These are phyloP conservation scores for Macrolepiota dolichaula DNA, from an alignment of 768 basidiomycete species.

Conservation along the genomic window DNA sequence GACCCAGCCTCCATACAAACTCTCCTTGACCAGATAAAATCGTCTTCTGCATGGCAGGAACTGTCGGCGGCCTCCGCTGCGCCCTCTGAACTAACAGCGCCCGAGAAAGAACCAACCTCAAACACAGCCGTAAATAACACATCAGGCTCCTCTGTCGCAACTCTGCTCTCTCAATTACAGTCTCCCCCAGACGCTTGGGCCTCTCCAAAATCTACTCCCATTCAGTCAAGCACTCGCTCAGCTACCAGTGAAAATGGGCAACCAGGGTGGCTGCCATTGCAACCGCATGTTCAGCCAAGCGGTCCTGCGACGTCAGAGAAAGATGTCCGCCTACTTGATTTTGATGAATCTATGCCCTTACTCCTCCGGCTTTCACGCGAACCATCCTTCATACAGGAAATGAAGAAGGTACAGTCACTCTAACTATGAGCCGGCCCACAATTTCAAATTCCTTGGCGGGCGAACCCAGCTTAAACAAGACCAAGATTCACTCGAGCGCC, in stretches of 20 bases:
- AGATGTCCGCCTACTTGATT: slow-evolving; percentile 2
- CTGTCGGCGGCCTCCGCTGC: slow-evolving; percentile 16
- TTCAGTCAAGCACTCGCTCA: background rate
- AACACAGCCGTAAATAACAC: slow-evolving; percentile 3
- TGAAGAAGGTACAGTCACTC: slow-evolving; percentile 45
- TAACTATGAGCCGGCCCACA: background rate
- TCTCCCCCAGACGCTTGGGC: slow-evolving; percentile 21
- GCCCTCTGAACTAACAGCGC: slow-evolving; percentile 5
- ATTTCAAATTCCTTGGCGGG: slow-evolving; percentile 4
- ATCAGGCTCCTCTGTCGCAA: slow-evolving; percentile 44
- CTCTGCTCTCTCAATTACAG: slow-evolving; percentile 60
- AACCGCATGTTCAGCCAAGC: background rate
- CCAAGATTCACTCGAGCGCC: slow-evolving; percentile 66
- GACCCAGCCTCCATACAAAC: slow-evolving; percentile 66
- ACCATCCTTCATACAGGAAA: slow-evolving; percentile 41
- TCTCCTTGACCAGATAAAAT: slow-evolving; percentile 64
- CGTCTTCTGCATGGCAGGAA: slow-evolving; percentile 70
- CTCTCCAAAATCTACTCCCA: background rate
- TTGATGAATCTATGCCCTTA: slow-evolving; percentile 34
- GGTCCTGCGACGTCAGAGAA: background rate
- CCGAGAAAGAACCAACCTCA: slow-evolving; percentile 4
- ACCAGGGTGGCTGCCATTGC: background rate
- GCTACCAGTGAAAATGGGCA: background rate
- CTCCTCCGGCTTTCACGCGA: slow-evolving; percentile 59
- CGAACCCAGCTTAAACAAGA: slow-evolving; percentile 60